Conservation (phyloP, 106 monocot genomes). For the Dendrobium huoshanense region DNA sequence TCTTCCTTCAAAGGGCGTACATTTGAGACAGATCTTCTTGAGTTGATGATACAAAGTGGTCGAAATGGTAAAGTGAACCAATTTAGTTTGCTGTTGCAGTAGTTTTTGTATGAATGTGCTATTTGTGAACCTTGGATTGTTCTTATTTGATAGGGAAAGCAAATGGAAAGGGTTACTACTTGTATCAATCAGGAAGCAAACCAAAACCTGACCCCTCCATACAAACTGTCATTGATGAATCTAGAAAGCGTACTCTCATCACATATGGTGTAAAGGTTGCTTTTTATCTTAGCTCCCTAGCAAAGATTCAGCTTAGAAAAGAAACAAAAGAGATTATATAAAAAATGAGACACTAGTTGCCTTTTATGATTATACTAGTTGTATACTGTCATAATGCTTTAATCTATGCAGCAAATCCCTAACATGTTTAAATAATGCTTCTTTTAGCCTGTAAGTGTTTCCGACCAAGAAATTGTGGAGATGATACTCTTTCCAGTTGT, state of each 20-base stretch:
- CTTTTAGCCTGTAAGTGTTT: constrained; percentile 55
- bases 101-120: background rate
- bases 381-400: background rate
- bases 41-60: constrained; percentile 68
- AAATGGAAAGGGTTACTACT: constrained; percentile 91
- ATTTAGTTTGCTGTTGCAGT: background rate
- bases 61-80: constrained; percentile 42
- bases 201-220: constrained; percentile 84
- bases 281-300: background rate
- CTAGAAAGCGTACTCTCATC: constrained; percentile 41
- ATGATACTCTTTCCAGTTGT: constrained; percentile 91
- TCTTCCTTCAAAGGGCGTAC: constrained; percentile 58
- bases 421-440: constrained; percentile 7
- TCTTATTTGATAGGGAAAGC: constrained; percentile 54
- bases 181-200: constrained; percentile 82
- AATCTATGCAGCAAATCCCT: background rate
- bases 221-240: constrained; percentile 64
- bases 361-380: background rate
- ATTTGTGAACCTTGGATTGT: background rate
- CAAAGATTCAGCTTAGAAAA: background rate
- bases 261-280: constrained; percentile 69
- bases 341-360: background rate
- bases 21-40: constrained; percentile 42
- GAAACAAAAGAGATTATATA: background rate
- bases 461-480: constrained; percentile 85